phyloP scores from a whole-genome alignment of 2,329 filamentous ascomycete genomes.

The Neurospora crassa region DNA sequence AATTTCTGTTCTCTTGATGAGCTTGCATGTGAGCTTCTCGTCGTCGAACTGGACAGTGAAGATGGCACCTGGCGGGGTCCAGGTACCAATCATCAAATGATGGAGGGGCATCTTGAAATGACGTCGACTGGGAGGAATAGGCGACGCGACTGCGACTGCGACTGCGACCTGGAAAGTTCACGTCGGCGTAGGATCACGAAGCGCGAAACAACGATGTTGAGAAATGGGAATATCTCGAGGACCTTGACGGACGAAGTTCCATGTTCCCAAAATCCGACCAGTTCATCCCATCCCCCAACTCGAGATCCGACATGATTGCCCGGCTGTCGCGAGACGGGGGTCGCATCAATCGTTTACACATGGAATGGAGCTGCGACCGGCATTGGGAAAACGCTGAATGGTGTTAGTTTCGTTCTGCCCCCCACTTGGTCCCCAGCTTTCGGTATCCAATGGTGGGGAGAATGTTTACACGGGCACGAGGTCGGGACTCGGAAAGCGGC shows the following conservation, averaged over 20 bases:
- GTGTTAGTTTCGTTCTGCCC: not conserved
- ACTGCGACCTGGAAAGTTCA: not conserved
- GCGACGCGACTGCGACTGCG: not conserved
- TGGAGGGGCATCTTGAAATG: conserved; percentile 58
- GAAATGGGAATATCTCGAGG: not conserved
- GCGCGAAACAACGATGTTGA: not conserved
- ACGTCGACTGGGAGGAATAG: conserved; percentile 13
- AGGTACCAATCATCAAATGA: conserved; percentile 86
- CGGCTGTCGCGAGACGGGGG: not conserved
- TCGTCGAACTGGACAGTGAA: conserved; percentile 86
- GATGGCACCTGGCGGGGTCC: conserved; percentile 82
- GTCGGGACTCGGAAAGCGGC: not conserved
- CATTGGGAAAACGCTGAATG: not conserved
- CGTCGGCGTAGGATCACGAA: not conserved
- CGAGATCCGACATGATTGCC: not conserved
- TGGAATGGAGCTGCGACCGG: not conserved
- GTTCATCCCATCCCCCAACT: not conserved
- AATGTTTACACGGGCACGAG: not conserved
- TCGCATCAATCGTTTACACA: not conserved
- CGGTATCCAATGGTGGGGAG: not conserved
- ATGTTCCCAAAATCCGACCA: not conserved
- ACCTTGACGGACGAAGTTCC: not conserved
- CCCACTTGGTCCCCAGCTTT: not conserved
- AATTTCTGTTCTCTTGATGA: conserved; percentile 74
- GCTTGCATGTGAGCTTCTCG: conserved; percentile 60